Evolutionary conservation across 495 filamentous ascomycete species (phyloP), one percentile per base, ranked within the genome.

Genomic region (Apiosordaria backusii): DNA sequence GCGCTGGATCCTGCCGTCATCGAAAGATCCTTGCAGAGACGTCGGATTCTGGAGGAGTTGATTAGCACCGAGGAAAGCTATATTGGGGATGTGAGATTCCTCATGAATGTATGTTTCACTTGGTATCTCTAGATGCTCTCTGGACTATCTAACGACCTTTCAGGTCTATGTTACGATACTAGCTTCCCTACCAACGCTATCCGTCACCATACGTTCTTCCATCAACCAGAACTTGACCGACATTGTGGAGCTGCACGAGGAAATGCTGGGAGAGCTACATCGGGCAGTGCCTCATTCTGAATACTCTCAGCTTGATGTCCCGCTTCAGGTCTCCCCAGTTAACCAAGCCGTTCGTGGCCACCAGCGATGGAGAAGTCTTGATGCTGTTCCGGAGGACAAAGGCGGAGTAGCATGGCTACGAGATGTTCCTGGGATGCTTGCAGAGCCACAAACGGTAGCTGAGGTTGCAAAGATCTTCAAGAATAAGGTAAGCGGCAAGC

Each of bases 1-100:
- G 72, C 80, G n/a, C 75, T 87, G 29, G 92, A 97, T 70, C 84
- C 89, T 63, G 88, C 81, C n/a, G 88, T 89, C 24, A 85, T 85
- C 54, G 84, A 85, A 61, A 83, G 95, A 23, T 83, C 92, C 15
- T 71, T 89, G 52, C 89, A 92, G 69, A 84, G 95, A 61, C 87
- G 91, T 10, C 86, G 86, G 64, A 87, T 93, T 21, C 74, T 98
- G 52, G 90, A 92, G 68, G 95, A 99, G 75, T 78, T 99, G 21
- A 83, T 97, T 61, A 83, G 76, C 54, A 94, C 92, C 0, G 95
- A 98, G 76, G 89, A 93, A 71, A 88, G 90, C 69, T 98, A 98
- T 77, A 85, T 97, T 63, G 86, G 86, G 19, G 94, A 96, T 67
- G 76, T 98, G 61, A 91, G 91, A 70, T 90, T 93, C 60, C 80